These are phyloP conservation scores for Diaporthe amygdali DNA, from an alignment of 2,329 filamentous ascomycete genomes.

Conservation along the genomic window DNA sequence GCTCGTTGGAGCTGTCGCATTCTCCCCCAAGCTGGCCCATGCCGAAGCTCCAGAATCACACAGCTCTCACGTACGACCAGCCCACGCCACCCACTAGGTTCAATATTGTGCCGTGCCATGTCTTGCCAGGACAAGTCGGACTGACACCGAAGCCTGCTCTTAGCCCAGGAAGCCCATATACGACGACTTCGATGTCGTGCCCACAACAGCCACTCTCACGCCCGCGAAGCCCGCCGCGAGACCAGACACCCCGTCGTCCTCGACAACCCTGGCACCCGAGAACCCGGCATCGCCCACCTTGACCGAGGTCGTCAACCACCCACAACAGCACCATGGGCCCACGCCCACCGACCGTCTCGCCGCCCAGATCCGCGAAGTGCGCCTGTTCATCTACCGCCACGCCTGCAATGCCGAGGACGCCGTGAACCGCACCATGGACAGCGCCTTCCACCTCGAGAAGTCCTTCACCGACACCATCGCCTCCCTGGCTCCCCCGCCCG, in stretches of 20 bases:
- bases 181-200: conserved; percentile 64
- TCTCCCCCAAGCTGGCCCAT: conserved; percentile 52
- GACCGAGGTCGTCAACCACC: conserved; percentile 24
- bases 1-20: conserved; percentile 52
- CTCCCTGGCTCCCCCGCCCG: conserved; percentile 82
- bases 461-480: conserved; percentile 89
- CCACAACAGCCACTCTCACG: conserved; percentile 25
- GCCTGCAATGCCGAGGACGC: conserved; percentile 78
- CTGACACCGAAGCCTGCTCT: conserved; percentile 22
- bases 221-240: conserved; percentile 25
- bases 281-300: conserved; percentile 37
- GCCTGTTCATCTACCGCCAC: conserved; percentile 80
- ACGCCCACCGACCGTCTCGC: conserved; percentile 92
- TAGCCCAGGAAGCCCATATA: conserved; percentile 77
- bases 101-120: neutral
- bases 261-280: conserved; percentile 32
- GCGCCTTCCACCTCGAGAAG: conserved; percentile 83
- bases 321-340: conserved; percentile 51
- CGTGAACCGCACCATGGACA: conserved; percentile 82
- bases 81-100: neutral
- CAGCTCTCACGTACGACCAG: conserved; percentile 13
- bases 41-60: conserved; percentile 53
- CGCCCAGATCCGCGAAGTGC: conserved; percentile 77
- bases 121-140: neutral
- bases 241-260: conserved; percentile 37